These are phyloP conservation scores for Ramaria rubella DNA, from an alignment of 768 basidiomycete genomes.

Conservation along the genomic window DNA sequence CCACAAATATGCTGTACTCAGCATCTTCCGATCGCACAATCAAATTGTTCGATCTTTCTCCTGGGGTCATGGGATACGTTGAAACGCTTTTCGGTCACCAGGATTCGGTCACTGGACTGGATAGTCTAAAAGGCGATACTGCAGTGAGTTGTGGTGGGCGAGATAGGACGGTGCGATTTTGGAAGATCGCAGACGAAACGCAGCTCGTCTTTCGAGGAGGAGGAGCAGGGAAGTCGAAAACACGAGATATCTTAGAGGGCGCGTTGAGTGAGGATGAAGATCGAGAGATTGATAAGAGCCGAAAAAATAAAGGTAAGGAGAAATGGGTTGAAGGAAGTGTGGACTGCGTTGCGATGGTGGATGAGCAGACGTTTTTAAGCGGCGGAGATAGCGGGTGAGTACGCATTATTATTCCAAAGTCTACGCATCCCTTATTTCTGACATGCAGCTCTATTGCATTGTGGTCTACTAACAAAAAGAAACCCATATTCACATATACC, in stretches of 20 bases:
- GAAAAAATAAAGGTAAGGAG: slow-evolving; percentile 32
- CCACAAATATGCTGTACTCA: slow-evolving; percentile 66
- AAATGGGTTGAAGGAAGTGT: slow-evolving; percentile 83
- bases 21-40: slow-evolving; percentile 82
- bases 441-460: slow-evolving; percentile 73
- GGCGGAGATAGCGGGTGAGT: slow-evolving; percentile 95
- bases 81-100: slow-evolving; percentile 98
- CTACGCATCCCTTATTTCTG: not conserved
- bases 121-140: slow-evolving; percentile 75
- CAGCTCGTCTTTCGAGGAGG: slow-evolving; percentile 96
- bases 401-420: not conserved
- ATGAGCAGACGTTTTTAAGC: slow-evolving; percentile 86
- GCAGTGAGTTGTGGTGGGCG: slow-evolving; percentile 84
- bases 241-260: slow-evolving; percentile 77
- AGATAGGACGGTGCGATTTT: slow-evolving; percentile 88
- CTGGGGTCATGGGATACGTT: slow-evolving; percentile 80
- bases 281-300: slow-evolving; percentile 29
- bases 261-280: slow-evolving; percentile 57
- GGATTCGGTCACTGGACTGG: slow-evolving; percentile 72
- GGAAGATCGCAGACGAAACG: slow-evolving; percentile 94
- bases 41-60: slow-evolving; percentile 75
- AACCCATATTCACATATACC: slow-evolving; percentile 81
- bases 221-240: slow-evolving; percentile 55
- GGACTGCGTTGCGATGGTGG: slow-evolving; percentile 91
- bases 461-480: slow-evolving; percentile 91